phyloP scores from a whole-genome alignment of 2,329 filamentous ascomycete species.

The Ciborinia camelliae region DNA sequence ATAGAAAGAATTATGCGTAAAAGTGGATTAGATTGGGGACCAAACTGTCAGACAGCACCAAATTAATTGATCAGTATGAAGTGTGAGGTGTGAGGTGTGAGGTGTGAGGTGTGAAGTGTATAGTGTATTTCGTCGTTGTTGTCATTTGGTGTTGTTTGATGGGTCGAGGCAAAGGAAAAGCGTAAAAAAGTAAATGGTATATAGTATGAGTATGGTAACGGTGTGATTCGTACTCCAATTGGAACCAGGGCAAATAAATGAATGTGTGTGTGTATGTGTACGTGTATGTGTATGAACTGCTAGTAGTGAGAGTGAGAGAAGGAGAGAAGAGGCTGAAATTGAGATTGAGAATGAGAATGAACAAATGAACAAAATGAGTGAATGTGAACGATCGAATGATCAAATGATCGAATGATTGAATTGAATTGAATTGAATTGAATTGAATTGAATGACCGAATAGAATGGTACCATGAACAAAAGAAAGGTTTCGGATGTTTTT shows the following conservation, averaged over 20 bases:
- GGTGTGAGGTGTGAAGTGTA: not conserved
- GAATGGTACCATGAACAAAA: not conserved
- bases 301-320: not conserved
- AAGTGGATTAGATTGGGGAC: conserved; percentile 6
- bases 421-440: no score
- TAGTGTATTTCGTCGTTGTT: not conserved
- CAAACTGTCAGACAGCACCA: not conserved
- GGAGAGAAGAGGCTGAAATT: not conserved
- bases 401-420: no score
- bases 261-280: not conserved
- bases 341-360: not conserved
- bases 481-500: not conserved
- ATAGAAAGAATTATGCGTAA: conserved; percentile 7
- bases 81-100: not conserved
- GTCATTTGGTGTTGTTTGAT: no score
- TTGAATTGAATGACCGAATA: no score
- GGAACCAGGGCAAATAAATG: not conserved
- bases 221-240: not conserved
- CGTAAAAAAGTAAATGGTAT: not conserved
- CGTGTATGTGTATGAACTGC: not conserved
- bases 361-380: not conserved
- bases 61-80: not conserved
- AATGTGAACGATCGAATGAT: no score
- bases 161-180: not conserved
- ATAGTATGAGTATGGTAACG: not conserved